A percentile compares a stretch with the other conserved stretches of the same genome.
These are phyloP conservation scores for Vigna angularis DNA, from an alignment of 306 rosid species.

Conservation along the genomic window DNA sequence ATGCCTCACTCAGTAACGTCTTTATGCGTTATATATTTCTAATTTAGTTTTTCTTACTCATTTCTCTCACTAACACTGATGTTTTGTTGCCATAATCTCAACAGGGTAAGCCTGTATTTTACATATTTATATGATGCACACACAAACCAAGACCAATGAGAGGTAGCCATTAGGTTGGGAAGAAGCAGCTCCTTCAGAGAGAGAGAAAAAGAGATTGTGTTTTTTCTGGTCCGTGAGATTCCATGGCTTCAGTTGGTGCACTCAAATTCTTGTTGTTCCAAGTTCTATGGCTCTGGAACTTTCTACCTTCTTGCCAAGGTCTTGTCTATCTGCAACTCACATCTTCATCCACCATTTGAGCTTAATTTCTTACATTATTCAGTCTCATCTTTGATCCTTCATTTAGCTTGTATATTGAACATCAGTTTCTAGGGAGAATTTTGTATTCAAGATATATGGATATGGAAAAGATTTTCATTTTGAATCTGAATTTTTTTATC, in stretches of 20 bases:
- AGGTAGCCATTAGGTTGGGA: conserved; percentile 62
- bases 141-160: conserved; percentile 90
- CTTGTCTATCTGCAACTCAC: neutral
- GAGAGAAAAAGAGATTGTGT: conserved; percentile 35
- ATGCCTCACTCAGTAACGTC: conserved; percentile 51
- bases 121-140: conserved; percentile 54
- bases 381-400: conserved; percentile 7
- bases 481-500: conserved; percentile 20
- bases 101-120: neutral
- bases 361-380: conserved; percentile 3
- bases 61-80: neutral
- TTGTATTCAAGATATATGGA: neutral
- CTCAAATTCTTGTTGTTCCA: conserved; percentile 58
- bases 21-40: conserved; percentile 28
- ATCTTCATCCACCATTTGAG: neutral
- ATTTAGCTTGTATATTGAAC: conserved; percentile 20
- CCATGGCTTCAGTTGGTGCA: conserved; percentile 67
- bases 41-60: neutral
- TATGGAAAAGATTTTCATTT: neutral
- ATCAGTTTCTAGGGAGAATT: neutral
- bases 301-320: conserved; percentile 66
- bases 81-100: neutral
- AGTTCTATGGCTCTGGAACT: conserved; percentile 50
- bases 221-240: conserved; percentile 51
- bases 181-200: conserved; percentile 56